A percentile compares a stretch with the other conserved stretches of the same genome.
Evolutionary conservation across 148 eudicot species (phyloP).

Genomic region (Suaeda aralocaspica): DNA sequence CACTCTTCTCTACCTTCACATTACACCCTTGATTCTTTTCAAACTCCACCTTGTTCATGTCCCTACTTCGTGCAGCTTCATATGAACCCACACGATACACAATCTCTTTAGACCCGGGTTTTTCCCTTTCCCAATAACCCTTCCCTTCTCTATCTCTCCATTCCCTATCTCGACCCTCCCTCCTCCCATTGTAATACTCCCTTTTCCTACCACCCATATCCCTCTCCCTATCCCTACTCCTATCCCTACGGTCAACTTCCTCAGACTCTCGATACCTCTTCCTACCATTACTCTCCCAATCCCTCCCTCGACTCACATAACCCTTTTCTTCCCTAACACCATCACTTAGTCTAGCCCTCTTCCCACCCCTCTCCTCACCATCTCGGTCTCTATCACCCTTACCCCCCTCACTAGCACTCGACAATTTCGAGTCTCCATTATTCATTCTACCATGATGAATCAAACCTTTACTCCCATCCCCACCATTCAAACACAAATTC

Average conservation of each 20-base stretch:
- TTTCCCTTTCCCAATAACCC: conserved; percentile 94
- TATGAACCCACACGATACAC: conserved; percentile 69
- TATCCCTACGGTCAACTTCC: conserved; percentile 18
- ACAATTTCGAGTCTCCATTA: conserved; percentile 9
- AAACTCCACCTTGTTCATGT: conserved; percentile 33
- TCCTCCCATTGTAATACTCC: conserved; percentile 44
- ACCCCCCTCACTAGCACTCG: conserved; percentile 7
- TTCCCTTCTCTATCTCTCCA: conserved; percentile 59
- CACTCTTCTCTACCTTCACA: conserved; percentile 40
- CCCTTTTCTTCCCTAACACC: conserved; percentile 40
- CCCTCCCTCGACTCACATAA: conserved; percentile 28
- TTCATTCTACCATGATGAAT: conserved; percentile 10
- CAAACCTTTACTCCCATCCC: conserved; percentile 15
- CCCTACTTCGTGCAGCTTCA: conserved; percentile 51
- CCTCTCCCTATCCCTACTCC: conserved; percentile 40
- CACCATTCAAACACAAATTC: conserved; percentile 19
- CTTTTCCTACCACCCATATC: conserved; percentile 40
- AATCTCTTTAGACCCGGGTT: conserved; percentile 58
- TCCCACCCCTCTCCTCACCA: conserved; percentile 35
- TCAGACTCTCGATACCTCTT: conserved; percentile 25
- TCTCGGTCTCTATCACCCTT: conserved; percentile 25
- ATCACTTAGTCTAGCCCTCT: conserved; percentile 32
- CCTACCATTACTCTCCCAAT: conserved; percentile 24
- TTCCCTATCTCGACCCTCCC: conserved; percentile 53
- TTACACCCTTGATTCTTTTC: conserved; percentile 39